phyloP scores from a whole-genome alignment of 2,329 filamentous ascomycete genomes.

The Microcyclosporella mali region DNA sequence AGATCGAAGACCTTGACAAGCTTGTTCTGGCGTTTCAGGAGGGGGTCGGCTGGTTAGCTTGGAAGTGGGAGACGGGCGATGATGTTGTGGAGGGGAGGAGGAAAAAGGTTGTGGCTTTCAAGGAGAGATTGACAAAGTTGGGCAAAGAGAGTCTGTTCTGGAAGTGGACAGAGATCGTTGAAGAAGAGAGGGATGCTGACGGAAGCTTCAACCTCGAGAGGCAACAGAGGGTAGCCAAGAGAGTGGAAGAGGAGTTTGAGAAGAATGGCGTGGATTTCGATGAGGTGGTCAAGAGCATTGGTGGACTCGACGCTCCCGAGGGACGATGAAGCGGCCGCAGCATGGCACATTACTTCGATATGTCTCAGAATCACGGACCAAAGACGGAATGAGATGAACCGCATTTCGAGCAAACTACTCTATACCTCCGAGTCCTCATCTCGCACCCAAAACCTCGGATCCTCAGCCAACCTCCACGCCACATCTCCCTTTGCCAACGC shows the following conservation, averaged over 20 bases:
- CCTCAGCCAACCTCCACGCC: too few relatives aligned
- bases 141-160: slow-evolving; percentile 88
- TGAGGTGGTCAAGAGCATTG: slow-evolving; percentile 65
- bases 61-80: slow-evolving; percentile 36
- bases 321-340: too few relatives aligned
- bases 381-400: too few relatives aligned
- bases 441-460: too few relatives aligned
- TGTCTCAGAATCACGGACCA: too few relatives aligned
- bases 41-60: slow-evolving; percentile 60
- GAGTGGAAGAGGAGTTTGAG: slow-evolving; percentile 70
- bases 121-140: slow-evolving; percentile 65
- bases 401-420: too few relatives aligned
- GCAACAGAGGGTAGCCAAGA: slow-evolving; percentile 64
- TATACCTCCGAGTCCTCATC: too few relatives aligned
- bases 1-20: slow-evolving; percentile 62
- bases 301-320: slow-evolving; percentile 47
- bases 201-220: slow-evolving; percentile 71
- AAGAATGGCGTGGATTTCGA: slow-evolving; percentile 76
- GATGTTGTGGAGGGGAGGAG: slow-evolving; percentile 56
- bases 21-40: slow-evolving; percentile 64
- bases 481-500: too few relatives aligned
- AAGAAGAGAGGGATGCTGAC: slow-evolving; percentile 74
- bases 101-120: slow-evolving; percentile 73
- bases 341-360: too few relatives aligned
- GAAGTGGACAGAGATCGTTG: slow-evolving; percentile 85